Evolutionary conservation across 2,329 filamentous ascomycete genomes (phyloP), one percentile per base, ranked within the genome.

Genomic region (Apiospora arundinis): DNA sequence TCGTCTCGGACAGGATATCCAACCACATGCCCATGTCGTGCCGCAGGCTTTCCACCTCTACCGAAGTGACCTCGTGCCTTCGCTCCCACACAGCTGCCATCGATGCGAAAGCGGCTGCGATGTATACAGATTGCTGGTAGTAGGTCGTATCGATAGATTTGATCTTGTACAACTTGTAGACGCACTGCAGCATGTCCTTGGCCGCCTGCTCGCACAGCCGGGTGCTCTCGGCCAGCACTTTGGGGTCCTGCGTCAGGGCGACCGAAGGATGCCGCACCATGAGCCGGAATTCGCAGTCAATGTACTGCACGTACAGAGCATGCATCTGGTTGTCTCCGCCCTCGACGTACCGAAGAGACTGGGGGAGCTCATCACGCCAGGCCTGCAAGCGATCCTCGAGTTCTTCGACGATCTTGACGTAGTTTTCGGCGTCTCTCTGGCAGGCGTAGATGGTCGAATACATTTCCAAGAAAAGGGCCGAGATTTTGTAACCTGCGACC

Each of bases 111-210:
- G 93, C 91, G 37, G 92, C 92, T 60, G 92, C 90, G 16, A 93
- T 86, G 77, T 93, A 94, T 7, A 93, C 87, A 0, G 92, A 91
- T 67, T 90, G 86, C 67, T 92, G 91, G 76, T 93, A 92, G 92
- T 93, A 95, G 0, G 92, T 94, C 1, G 92, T 93, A 77, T 95
- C 93, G 4, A 95, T 82, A 63, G 90, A 90, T 77, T 92, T 93
- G 71, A 91, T 84, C 74, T 86, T 86, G 71, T 89, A 87, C 67
- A 95, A 81, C 69, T 89, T 84, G 28, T 85, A 84, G 7, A 91
- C 88, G 37, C 87, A 85, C 28, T 85, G 83, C 2, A 95, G 83
- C 81, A 94, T 89, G 73, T 91, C 87, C 66, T 88, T 86, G 7
- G 92, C 88, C 12, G 89, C 89, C 67, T 91, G 87, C 45, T 93